Evolutionary conservation across 805 yeast species (phyloP).

Genomic region (Suhomyces faveliae): DNA sequence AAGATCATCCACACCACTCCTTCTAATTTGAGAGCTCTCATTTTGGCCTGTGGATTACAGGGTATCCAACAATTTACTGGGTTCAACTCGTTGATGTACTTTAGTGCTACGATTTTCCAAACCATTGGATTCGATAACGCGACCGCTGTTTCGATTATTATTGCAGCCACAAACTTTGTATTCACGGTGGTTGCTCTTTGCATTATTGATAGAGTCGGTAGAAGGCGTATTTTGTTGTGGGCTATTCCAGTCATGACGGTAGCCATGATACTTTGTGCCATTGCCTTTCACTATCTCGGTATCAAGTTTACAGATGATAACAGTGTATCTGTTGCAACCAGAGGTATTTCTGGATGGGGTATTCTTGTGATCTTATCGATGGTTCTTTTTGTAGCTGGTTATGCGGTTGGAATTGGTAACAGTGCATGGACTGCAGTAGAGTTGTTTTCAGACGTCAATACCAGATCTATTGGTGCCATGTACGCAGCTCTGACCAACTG

Average conservation of each 20-base stretch:
- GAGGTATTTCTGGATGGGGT: conserved; percentile 79
- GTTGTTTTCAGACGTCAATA: conserved; percentile 83
- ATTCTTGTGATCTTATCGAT: conserved; percentile 79
- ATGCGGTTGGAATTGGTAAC: conserved; percentile 94
- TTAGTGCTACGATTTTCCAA: conserved; percentile 87
- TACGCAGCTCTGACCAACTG: conserved; percentile 92
- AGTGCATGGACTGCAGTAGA: conserved; percentile 99
- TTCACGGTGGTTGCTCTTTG: conserved; percentile 84
- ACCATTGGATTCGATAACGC: conserved; percentile 86
- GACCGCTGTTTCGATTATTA: conserved; percentile 90
- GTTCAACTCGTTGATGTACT: conserved; percentile 94
- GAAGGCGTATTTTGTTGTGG: conserved; percentile 73
- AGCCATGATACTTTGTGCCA: conserved; percentile 75
- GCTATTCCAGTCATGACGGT: conserved; percentile 86
- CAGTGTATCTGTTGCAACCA: conserved; percentile 31
- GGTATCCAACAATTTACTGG: conserved; percentile 97
- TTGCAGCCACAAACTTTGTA: conserved; percentile 92
- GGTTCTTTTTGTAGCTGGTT: conserved; percentile 84
- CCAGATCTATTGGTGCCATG: conserved; percentile 89
- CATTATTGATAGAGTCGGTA: conserved; percentile 83
- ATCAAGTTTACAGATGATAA: conserved; percentile 54
- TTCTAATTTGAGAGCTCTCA: conserved; percentile 83
- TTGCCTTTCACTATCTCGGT: conserved; percentile 86
- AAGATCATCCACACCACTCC: conserved; percentile 64
- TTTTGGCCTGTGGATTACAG: conserved; percentile 90